Evolutionary conservation across 2,329 filamentous ascomycete species (phyloP).

Genomic region (Clarireedia hainanense): DNA sequence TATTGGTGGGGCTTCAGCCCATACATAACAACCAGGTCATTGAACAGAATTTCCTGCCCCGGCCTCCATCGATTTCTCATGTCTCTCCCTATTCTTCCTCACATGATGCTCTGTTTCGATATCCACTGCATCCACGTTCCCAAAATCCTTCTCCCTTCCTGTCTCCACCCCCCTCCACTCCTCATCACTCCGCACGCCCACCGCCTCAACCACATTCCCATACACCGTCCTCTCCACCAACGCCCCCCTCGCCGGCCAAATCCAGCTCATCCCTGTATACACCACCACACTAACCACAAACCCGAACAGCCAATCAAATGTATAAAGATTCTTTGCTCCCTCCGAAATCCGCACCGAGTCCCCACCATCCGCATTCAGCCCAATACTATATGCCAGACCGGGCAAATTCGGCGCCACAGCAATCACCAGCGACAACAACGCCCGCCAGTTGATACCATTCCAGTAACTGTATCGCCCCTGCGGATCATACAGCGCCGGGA

Average conservation of each 20-base stretch:
- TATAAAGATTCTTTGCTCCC: constrained; percentile 48
- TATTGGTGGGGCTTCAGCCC: too few species aligned
- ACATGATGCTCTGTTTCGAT: background rate
- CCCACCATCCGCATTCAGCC: background rate
- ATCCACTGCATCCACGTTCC: constrained; percentile 17
- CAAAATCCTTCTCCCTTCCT: constrained; percentile 10
- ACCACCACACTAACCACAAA: constrained; percentile 48
- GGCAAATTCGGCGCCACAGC: constrained; percentile 23
- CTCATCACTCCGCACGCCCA: background rate
- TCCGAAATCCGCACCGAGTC: constrained; percentile 26
- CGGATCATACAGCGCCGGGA: constrained; percentile 32
- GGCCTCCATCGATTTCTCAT: too few species aligned
- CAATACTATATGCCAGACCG: constrained; percentile 22
- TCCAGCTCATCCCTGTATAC: constrained; percentile 42
- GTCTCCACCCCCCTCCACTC: background rate
- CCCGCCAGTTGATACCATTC: constrained; percentile 27
- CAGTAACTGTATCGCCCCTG: constrained; percentile 21
- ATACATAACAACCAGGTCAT: too few species aligned
- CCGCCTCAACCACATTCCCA: constrained; percentile 22
- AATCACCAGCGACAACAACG: constrained; percentile 20
- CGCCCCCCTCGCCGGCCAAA: constrained; percentile 42
- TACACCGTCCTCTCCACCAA: constrained; percentile 37
- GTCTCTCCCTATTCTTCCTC: background rate
- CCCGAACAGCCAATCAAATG: constrained; percentile 59
- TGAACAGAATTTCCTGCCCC: too few species aligned